A percentile compares a stretch with the other conserved stretches of the same genome.
These are phyloP conservation scores for Lactarius trivialis DNA, from an alignment of 768 basidiomycete genomes.

Conservation along the genomic window DNA sequence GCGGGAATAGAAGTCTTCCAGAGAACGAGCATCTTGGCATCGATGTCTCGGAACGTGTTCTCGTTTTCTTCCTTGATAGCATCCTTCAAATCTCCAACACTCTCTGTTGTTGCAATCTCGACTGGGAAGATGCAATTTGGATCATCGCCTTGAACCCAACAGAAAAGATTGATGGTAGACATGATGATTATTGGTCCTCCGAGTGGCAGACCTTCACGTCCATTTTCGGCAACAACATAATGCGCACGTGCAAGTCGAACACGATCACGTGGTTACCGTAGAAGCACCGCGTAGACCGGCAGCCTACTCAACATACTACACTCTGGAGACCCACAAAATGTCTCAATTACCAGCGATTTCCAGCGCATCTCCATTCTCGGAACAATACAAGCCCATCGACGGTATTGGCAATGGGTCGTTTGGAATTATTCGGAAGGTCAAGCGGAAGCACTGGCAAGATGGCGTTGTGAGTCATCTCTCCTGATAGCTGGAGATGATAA, in stretches of 20 bases:
- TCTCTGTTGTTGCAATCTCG: too few relatives aligned
- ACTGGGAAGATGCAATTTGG: too few relatives aligned
- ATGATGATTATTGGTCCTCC: too few relatives aligned
- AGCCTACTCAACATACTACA: neutral
- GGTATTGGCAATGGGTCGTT: constrained; percentile 97
- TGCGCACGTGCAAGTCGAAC: constrained; percentile 10
- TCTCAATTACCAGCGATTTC: constrained; percentile 7
- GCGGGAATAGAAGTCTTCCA: too few relatives aligned
- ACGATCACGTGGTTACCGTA: constrained; percentile 8
- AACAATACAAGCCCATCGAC: constrained; percentile 80
- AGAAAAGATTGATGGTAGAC: too few relatives aligned
- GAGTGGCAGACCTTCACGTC: too few relatives aligned
- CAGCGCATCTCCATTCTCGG: constrained; percentile 41
- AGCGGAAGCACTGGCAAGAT: constrained; percentile 75
- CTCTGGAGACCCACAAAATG: neutral
- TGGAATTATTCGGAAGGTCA: constrained; percentile 94
- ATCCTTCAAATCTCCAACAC: too few relatives aligned
- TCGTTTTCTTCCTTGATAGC: too few relatives aligned
- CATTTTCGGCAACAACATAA: too few relatives aligned
- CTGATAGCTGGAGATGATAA: neutral
- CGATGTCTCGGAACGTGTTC: too few relatives aligned
- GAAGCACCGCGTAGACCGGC: neutral
- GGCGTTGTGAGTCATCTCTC: constrained; percentile 53
- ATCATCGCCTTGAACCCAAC: too few relatives aligned
- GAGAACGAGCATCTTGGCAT: too few relatives aligned